Evolutionary conservation across 176 grass and related monocot genomes (phyloP), one percentile per base, ranked within the genome.

Genomic region (Secale cereale): DNA sequence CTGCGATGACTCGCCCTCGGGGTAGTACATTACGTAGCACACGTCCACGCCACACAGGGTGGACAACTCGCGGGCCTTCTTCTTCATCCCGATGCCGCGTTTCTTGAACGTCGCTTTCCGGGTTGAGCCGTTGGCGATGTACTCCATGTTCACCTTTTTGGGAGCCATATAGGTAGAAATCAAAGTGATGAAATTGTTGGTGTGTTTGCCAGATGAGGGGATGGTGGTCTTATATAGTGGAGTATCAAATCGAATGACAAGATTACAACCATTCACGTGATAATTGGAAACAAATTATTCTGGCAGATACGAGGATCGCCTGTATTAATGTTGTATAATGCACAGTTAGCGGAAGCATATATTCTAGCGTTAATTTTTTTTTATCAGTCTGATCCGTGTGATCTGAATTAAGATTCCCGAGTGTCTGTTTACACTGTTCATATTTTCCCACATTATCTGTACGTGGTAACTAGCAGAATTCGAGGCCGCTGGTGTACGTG

Each of bases 61-160:
- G 8, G 87, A 59, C 15, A 89, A 76, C 65, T 89, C 81, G 8
- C 12, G 13, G 1, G 68, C 57, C 70, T 85, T 89, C 76, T 89
- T 89, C 59, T 70, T 31, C 54, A 89, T 8, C 7, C 82, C 82
- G 20, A 15, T 29, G 6, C 36, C 19, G 19, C 87, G 61, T 15
- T 81, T 85, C 82, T 81, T 81, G 28, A 76, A 69, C 4, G 66
- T 75, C 33, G 59, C 30, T 5, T 30, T 50, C 37, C 87, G 15
- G 7, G 37, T 46, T 2, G 87, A 19, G 33, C 75, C 75, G 56
- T 85, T 76, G 30, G 48, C 3, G n/a, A 89, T 80, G 74, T 27
- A 65, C 28, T 54, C 22, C 14, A 89, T 3, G 41, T 14, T 27
- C 52, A 84, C 81, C 57, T 79, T 89, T 37, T 81, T 89, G 67